Evolutionary conservation across 331 rosid genomes (phyloP).

Genomic region (Cucumis variabilis): DNA sequence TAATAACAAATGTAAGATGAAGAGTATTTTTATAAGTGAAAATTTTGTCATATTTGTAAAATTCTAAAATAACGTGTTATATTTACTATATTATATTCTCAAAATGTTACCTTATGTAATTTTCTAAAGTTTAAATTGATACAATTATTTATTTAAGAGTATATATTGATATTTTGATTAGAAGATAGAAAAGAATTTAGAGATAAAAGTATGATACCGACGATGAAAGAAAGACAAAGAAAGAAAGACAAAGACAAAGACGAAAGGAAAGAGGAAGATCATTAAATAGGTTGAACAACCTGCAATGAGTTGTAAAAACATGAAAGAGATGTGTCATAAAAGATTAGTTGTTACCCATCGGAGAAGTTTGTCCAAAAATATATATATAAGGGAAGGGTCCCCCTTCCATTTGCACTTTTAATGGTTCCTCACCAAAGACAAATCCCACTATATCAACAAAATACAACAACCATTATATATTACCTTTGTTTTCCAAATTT

Average conservation of each 20-base stretch:
- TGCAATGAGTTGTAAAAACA: slow-evolving; percentile 32
- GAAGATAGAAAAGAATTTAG: neutral
- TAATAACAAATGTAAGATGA: too few species aligned
- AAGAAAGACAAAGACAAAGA: neutral
- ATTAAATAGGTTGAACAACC: slow-evolving; percentile 18
- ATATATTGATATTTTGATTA: too few species aligned
- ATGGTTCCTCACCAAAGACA: neutral
- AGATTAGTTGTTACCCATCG: slow-evolving; percentile 24
- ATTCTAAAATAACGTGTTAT: too few species aligned
- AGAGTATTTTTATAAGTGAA: too few species aligned
- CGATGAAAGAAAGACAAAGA: neutral
- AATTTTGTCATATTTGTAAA: too few species aligned
- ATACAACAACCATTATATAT: neutral
- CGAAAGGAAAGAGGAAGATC: neutral
- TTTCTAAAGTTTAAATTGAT: too few species aligned
- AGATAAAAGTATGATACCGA: neutral
- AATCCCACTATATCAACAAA: neutral
- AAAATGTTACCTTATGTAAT: too few species aligned
- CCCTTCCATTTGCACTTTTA: neutral
- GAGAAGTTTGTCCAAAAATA: slow-evolving; percentile 19
- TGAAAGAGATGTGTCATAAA: slow-evolving; percentile 27
- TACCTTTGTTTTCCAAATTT: neutral
- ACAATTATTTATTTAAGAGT: too few species aligned
- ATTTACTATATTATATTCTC: too few species aligned
- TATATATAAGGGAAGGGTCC: too few species aligned